Evolutionary conservation across 2,329 filamentous ascomycete genomes (phyloP), one percentile per base, ranked within the genome.

Genomic region (Microdochium trichocladiopsis): DNA sequence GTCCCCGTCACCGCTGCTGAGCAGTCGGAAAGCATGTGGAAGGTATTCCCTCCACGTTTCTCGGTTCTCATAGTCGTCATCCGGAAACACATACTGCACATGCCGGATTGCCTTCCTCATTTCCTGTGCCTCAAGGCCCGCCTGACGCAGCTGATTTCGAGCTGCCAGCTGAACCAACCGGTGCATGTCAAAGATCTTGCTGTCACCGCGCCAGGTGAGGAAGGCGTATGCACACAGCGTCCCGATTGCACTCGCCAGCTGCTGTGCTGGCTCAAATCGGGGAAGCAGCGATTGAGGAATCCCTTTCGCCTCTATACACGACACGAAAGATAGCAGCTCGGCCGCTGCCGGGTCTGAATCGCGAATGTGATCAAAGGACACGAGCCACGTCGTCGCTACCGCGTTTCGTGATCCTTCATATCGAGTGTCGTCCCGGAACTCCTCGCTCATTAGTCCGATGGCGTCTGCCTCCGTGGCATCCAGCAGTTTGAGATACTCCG

Each of bases 291-390:
- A 64, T 31, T 53, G 56, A 2, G 72, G 67, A 48, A 75, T 72
- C 0, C 64, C 64, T 52, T 69, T 69, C 0, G 67, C 63, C 52
- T 72, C 67, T 47, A 77, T 67, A 22, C 60, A 69, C 2, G 68
- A 68, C 14, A 72, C 64, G 49, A 73, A 70, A 0, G 60, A 65
- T 0, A 78, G 60, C 33, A 72, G 52, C 0, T 66, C 52, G 37
- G 66, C 67, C 1, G 72, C 72, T 3, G 56, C 33, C 2, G 50
- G 5, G 48, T 71, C 56, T 1, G 25, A 52, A 25, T 56, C 52
- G n/a, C 54, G 57, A 25, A 74, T 70, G 24, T 69, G 62, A 11
- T 71, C 58, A 33, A 76, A 72, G 0, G 72, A 73, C 18, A 75
- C 61, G 1, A 71, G 55, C 60, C 66, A 72, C 1, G 72, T 72